Conservation (phyloP, 768 basidiomycete genomes). For the Coprinopsis marcescibilis region DNA sequence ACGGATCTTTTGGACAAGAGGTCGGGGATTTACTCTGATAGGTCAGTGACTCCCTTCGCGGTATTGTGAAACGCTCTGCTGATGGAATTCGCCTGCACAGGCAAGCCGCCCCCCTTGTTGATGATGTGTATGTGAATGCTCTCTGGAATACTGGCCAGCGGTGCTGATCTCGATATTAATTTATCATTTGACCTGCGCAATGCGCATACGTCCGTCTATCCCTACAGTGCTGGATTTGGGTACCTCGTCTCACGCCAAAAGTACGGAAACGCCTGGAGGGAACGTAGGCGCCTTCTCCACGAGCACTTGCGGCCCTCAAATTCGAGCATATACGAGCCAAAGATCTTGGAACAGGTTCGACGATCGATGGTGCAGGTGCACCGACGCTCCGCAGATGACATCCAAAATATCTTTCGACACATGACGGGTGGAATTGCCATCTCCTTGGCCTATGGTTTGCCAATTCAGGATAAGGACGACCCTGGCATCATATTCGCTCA, state of each 20-base stretch:
- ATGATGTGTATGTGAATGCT: no score
- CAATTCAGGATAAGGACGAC: constrained; percentile 6
- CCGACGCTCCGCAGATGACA: not conserved
- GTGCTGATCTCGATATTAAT: no score
- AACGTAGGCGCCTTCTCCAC: not conserved
- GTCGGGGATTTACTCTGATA: no score
- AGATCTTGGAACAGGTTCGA: not conserved
- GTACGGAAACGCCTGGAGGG: not conserved
- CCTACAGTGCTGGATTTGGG: no score
- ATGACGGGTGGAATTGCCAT: constrained; percentile 8
- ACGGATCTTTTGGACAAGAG: no score
- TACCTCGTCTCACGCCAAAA: not conserved
- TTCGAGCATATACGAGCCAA: not conserved
- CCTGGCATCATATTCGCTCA: constrained; percentile 1
- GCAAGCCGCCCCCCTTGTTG: no score
- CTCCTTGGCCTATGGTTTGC: constrained; percentile 10
- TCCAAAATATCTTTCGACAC: not conserved
- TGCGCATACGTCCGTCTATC: no score
- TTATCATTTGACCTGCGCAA: no score
- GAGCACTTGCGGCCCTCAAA: not conserved
- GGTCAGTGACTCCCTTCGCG: no score
- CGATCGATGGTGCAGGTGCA: not conserved
- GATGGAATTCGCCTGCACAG: no score
- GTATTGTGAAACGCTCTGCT: no score
- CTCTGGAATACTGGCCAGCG: no score